phyloP scores from a whole-genome alignment of 495 filamentous ascomycete species.

The Podospora didyma region DNA sequence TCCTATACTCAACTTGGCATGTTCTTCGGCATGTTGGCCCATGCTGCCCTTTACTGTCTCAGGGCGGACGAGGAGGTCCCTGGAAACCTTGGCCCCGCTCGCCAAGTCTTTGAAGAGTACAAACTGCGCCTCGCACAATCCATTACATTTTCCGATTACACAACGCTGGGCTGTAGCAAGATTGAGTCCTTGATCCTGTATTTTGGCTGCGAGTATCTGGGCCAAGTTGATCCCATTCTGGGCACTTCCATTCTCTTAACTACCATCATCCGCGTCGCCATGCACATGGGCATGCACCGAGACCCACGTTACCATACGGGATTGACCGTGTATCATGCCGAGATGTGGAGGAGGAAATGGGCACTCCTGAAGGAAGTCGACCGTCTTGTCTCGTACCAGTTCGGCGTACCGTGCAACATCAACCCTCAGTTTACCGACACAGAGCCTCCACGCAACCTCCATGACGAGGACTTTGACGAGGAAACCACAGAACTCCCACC shows the following conservation, averaged over 20 bases:
- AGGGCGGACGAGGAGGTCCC: conserved; percentile 21
- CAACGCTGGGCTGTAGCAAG: conserved; percentile 35
- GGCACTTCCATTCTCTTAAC: conserved; percentile 38
- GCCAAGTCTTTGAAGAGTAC: conserved; percentile 21
- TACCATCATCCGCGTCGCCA: conserved; percentile 32
- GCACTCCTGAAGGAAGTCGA: conserved; percentile 26
- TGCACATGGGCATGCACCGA: conserved; percentile 40
- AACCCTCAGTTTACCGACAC: conserved; percentile 26
- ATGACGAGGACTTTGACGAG: conserved; percentile 34
- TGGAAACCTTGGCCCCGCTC: conserved; percentile 16
- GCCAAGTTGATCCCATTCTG: conserved; percentile 28
- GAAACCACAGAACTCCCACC: conserved; percentile 29
- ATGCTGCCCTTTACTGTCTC: conserved; percentile 19
- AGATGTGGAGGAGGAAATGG: conserved; percentile 38
- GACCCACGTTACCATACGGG: conserved; percentile 34
- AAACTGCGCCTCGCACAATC: conserved; percentile 30
- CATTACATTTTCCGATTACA: conserved; percentile 38
- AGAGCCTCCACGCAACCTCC: conserved; percentile 33
- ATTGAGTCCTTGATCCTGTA: conserved; percentile 38
- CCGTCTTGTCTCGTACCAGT: conserved; percentile 24
- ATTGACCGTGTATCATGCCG: conserved; percentile 31
- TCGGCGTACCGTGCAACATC: conserved; percentile 29
- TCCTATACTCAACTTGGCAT: conserved; percentile 27
- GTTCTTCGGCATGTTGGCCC: conserved; percentile 27
- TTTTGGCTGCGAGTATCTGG: conserved; percentile 34